Percentiles rank a stretch among this genome's conserved stretches.
These are phyloP conservation scores for Kitagawia praeruptora DNA, from an alignment of 129 eudicot genomes.

Conservation along the genomic window DNA sequence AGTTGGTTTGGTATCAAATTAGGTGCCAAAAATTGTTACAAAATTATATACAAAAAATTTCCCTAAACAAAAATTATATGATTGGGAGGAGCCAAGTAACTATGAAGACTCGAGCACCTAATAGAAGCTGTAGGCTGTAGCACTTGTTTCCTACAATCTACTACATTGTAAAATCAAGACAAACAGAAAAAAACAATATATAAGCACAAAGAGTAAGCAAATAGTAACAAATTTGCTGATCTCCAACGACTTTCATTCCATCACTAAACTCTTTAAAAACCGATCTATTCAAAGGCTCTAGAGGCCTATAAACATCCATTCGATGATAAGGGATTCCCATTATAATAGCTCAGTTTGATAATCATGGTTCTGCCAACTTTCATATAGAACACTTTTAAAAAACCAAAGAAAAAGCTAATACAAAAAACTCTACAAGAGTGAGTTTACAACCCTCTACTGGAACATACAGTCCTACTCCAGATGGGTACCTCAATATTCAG, in stretches of 20 bases:
- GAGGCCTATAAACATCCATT: no score
- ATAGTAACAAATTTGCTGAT: neutral
- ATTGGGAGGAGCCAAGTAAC: no score
- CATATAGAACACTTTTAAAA: neutral
- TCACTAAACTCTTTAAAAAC: neutral
- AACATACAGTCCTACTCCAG: slow-evolving; percentile 2
- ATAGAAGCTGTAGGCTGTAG: neutral
- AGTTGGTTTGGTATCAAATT: no score
- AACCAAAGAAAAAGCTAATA: neutral
- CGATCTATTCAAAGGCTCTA: neutral
- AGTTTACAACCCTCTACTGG: neutral
- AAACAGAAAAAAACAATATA: neutral
- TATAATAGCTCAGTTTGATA: no score
- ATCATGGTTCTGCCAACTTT: neutral
- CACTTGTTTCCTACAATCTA: neutral
- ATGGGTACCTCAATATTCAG: neutral
- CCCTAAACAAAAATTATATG: no score
- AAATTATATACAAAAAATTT: no score
- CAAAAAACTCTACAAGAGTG: neutral
- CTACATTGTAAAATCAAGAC: neutral
- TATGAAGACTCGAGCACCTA: no score
- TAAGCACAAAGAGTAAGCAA: neutral
- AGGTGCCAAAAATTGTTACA: no score
- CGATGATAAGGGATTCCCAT: no score
- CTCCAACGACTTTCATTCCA: neutral